Base-by-base conservation (phyloP, 495 filamentous ascomycete species). In the Podospora didyma region DNA sequence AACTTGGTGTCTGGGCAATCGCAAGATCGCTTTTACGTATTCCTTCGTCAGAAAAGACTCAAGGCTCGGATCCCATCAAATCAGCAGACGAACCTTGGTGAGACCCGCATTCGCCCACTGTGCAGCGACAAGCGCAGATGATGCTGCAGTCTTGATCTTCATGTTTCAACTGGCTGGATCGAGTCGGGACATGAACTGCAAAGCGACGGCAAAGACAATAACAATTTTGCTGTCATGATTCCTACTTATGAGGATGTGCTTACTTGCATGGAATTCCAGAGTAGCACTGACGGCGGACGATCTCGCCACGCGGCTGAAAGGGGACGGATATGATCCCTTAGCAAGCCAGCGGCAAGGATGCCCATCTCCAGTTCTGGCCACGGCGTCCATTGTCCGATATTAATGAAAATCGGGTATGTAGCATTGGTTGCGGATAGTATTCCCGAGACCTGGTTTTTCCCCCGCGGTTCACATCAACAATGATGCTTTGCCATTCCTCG, bases 1-100 rank as follows among this genome's bases (percentile, higher is more conserved):
- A 84, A 84, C 49, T 10, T 53, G 17, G 28, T 53, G 11, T 34
- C 20, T n/a, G 51, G 46, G 20, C 50, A 59, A 12, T 17, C 28
- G 19, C 49, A 51, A 2, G 28, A 42, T 14, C 5, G 39, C 39
- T 42, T 7, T 16, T 5, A 16, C n/a, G 12, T 10, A 14, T 12
- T 14, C n/a, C 7, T 9, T 16, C 0, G 10, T 42, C 14, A 3
- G 6, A 9, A 14, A 1, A 10, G 39, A 42, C 2, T 5, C 39
- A 7, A 42, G 0, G 12, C 9, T 1, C n/a, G 1, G 1, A 14
- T 16, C 9, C 1, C 16, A 37, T 37, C 34, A 10, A 1, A 16
- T 12, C 4, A 17, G 39, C 3, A 14, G 39, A 31, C 26, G 5
- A 42, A 42, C 39, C 9, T 14, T 42, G 12, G 39, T 17, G n/a